Evolutionary conservation across 345 rosid genomes (phyloP).

Genomic region (Linum lewisii): DNA sequence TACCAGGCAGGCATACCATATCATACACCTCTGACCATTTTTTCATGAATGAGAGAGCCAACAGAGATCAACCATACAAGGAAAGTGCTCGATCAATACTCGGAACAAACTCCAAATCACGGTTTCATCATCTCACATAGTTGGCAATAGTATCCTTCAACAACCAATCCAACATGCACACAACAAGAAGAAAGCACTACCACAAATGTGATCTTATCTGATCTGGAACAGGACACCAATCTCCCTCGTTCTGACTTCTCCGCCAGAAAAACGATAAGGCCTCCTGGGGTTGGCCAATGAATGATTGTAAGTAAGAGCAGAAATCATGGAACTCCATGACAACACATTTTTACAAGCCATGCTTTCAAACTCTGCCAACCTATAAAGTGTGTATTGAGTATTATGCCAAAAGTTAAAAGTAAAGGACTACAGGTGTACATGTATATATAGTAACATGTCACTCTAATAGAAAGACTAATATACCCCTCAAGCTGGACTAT

Average conservation of each 20-base stretch:
- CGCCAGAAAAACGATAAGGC: conserved; percentile 50
- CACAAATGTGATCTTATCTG: conserved; percentile 68
- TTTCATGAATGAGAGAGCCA: conserved; percentile 55
- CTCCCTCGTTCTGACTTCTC: conserved; percentile 40
- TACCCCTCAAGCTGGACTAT: too few species aligned
- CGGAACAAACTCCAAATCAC: conserved; percentile 61
- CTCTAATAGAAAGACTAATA: too few species aligned
- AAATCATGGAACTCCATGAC: conserved; percentile 89
- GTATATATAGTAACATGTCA: too few species aligned
- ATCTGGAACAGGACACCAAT: conserved; percentile 23
- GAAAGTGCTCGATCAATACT: conserved; percentile 77
- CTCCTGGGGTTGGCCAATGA: conserved; percentile 59
- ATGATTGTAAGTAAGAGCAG: conserved; percentile 67
- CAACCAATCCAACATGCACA: conserved; percentile 78
- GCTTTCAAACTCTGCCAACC: conserved; percentile 56
- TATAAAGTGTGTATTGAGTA: too few species aligned
- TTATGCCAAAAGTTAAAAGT: too few species aligned
- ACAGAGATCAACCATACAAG: conserved; percentile 84
- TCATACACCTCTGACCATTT: conserved; percentile 69
- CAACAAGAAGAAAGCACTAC: conserved; percentile 85
- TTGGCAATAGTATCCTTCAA: conserved; percentile 47
- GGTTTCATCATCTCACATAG: conserved; percentile 53
- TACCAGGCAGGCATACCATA: too few species aligned
- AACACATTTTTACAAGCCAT: conserved; percentile 69
- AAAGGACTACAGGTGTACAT: too few species aligned